Base-by-base conservation (phyloP, 176 grass and related monocot genomes). In the Ensete ventricosum region DNA sequence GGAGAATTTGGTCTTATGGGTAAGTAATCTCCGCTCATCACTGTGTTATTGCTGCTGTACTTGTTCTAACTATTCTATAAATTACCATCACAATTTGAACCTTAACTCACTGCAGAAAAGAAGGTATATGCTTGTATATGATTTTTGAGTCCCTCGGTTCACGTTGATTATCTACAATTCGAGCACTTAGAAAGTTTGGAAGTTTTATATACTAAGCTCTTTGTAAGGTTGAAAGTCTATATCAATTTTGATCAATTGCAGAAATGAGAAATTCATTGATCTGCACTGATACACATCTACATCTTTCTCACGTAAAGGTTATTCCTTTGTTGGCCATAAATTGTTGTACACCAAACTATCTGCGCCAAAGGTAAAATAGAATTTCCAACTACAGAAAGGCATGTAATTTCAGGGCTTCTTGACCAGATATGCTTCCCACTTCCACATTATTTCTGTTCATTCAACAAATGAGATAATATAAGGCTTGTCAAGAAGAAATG, bases 1-100 rank as follows among this genome's bases (percentile, higher is more conserved):
- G n/a, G 85, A 87, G 29, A 87, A 87, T 63, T 76, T 87, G 54
- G 85, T 87, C 62, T 80, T 87, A 23, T 79, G 80, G 85, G 85
- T 87, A 83, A 63, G 81, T n/a, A 21, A 70, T 70, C 48, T 20
- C 34, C 12, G 67, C 51, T 50, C 16, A 19, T 9, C 27, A 69
- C 14, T 69, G 66, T n/a, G 8, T 17, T 49, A 8, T 8, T 49
- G 14, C 1, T 69, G 11, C 14, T 69, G 23, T 34, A 68, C 5
- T 24, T 27, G 26, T 29, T 60, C 14, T 60, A 60, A 60, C 21
- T 60, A 60, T 21, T 60, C n/a, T 60, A 60, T 14, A 60, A 7
- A 14, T n/a, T 60, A 60, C 6, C 57, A 60, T 60, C 7, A 19
- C 0, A 14, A 60, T 60, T 19, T 9, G 3, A 14, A n/a, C 17